phyloP scores from a whole-genome alignment of 2,329 filamentous ascomycete species.

The Diaporthe aspalathi region DNA sequence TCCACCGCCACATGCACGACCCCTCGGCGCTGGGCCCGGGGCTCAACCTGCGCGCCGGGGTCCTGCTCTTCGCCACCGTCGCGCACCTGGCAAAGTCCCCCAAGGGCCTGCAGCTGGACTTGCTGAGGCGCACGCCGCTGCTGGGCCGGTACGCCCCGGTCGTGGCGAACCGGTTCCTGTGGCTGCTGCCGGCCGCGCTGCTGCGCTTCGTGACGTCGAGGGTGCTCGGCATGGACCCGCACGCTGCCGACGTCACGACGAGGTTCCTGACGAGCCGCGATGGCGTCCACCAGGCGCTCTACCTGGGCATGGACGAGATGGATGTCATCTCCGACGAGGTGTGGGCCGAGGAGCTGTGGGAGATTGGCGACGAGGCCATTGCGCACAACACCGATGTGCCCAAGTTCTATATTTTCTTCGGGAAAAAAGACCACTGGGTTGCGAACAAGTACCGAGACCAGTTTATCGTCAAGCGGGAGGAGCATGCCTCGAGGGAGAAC shows the following conservation, averaged over 20 bases:
- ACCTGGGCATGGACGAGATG: constrained; percentile 71
- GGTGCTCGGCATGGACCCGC: constrained; percentile 60
- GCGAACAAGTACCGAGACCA: constrained; percentile 65
- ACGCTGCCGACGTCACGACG: constrained; percentile 62
- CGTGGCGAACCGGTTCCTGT: constrained; percentile 55
- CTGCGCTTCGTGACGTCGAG: constrained; percentile 57
- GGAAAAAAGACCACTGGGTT: constrained; percentile 72
- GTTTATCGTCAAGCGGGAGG: constrained; percentile 60
- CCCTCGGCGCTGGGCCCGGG: constrained; percentile 47
- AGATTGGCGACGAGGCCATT: constrained; percentile 50
- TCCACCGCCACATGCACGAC: constrained; percentile 64
- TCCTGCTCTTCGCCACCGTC: constrained; percentile 80
- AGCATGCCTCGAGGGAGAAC: constrained; percentile 45
- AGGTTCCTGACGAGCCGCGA: constrained; percentile 66
- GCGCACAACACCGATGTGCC: constrained; percentile 46
- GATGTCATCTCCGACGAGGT: constrained; percentile 66
- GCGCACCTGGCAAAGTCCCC: constrained; percentile 75
- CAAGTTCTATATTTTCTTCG: constrained; percentile 71
- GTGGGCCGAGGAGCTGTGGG: constrained; percentile 70
- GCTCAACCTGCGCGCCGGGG: constrained; percentile 61
- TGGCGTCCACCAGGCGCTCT: constrained; percentile 69
- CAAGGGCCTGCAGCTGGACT: constrained; percentile 64
- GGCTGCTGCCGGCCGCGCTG: constrained; percentile 52
- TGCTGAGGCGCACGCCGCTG: constrained; percentile 55
- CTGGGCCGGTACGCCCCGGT: constrained; percentile 56